Percentiles rank a stretch among this genome's conserved stretches.
Conservation (phyloP, 441 rosid genomes). For the Pelargonium citronellum region DNA sequence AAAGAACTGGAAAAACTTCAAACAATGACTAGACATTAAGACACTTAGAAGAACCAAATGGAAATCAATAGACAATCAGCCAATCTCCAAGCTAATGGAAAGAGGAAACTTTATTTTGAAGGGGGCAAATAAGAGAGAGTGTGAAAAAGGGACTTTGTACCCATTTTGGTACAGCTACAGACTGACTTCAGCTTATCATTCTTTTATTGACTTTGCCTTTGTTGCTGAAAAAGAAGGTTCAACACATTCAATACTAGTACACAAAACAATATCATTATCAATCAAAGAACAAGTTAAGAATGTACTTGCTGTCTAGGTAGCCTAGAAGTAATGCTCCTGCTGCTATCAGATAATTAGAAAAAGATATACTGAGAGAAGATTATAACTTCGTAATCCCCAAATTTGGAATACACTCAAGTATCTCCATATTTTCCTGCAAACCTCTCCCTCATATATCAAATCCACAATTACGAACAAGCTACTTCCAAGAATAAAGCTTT, state of each 20-base stretch:
- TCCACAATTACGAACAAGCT: slow-evolving; percentile 15
- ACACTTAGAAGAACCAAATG: background rate
- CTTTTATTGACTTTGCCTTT: slow-evolving; percentile 17
- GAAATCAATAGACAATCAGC: background rate
- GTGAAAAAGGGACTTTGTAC: background rate
- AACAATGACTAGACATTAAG: background rate
- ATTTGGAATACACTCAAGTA: background rate
- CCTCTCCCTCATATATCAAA: slow-evolving; percentile 10
- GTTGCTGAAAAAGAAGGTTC: slow-evolving; percentile 5
- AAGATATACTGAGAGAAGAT: background rate
- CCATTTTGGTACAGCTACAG: background rate
- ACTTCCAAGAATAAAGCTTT: slow-evolving; percentile 17
- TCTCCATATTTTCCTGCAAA: slow-evolving; percentile 15
- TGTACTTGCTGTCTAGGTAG: slow-evolving; percentile 16
- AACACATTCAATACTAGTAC: slow-evolving; percentile 17
- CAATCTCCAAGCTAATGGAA: background rate
- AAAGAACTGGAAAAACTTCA: background rate
- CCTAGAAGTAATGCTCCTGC: slow-evolving; percentile 6
- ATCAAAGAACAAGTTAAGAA: slow-evolving; percentile 22
- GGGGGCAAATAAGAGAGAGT: background rate
- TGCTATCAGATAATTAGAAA: slow-evolving; percentile 17
- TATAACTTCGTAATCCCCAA: slow-evolving; percentile 21
- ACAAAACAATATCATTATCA: slow-evolving; percentile 12
- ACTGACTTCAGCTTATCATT: background rate
- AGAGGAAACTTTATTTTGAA: background rate